These are phyloP conservation scores for Rhododendron mucronatum DNA, from an alignment of 148 eudicot genomes.

Conservation along the genomic window DNA sequence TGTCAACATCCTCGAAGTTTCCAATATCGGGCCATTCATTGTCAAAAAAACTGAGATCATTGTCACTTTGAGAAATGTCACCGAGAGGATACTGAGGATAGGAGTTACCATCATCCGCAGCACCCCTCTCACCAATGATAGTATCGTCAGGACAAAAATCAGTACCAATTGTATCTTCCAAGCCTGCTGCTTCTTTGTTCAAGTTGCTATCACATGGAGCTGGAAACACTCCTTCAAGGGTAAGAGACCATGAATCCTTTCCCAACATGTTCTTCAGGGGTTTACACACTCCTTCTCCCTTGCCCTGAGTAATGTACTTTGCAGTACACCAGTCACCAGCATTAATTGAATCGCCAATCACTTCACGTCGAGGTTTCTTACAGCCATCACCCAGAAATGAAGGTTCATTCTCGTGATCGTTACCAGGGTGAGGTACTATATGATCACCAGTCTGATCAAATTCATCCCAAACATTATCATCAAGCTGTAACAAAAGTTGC, in stretches of 20 bases:
- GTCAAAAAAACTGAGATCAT: slow-evolving; percentile 46
- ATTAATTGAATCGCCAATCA: slow-evolving; percentile 28
- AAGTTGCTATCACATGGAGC: slow-evolving; percentile 35
- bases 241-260: slow-evolving; percentile 35
- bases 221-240: slow-evolving; percentile 33
- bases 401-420: slow-evolving; percentile 21
- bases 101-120: slow-evolving; percentile 36
- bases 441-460: slow-evolving; percentile 63
- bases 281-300: slow-evolving; percentile 25
- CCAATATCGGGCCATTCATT: slow-evolving; percentile 72
- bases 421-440: slow-evolving; percentile 58
- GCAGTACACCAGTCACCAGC: slow-evolving; percentile 23
- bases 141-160: slow-evolving; percentile 44
- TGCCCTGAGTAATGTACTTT: slow-evolving; percentile 23
- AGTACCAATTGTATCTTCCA: slow-evolving; percentile 30
- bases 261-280: slow-evolving; percentile 41
- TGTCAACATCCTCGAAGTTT: slow-evolving; percentile 88
- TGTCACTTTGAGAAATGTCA: slow-evolving; percentile 41
- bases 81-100: slow-evolving; percentile 37
- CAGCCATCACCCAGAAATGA: slow-evolving; percentile 26
- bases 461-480: slow-evolving; percentile 74
- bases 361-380: slow-evolving; percentile 40
- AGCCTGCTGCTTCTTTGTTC: slow-evolving; percentile 24
- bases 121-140: slow-evolving; percentile 27
- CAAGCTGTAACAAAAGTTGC: slow-evolving; percentile 58